Evolutionary conservation across 441 rosid genomes (phyloP), one percentile per base, ranked within the genome.

Genomic region (Euphorbia celastroides): DNA sequence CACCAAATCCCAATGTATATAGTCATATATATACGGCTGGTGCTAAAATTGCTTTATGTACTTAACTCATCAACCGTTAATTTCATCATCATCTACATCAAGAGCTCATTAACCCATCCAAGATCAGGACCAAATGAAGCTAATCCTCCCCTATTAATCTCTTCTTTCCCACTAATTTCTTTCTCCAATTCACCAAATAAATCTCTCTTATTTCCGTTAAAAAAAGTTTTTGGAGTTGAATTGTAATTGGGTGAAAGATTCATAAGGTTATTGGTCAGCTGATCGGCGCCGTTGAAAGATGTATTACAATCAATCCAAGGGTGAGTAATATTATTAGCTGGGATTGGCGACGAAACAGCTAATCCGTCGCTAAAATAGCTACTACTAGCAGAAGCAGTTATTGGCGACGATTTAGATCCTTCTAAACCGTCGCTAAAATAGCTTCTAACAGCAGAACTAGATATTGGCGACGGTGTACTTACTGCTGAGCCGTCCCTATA

Each of bases 41-140:
- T 72, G 74, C 72, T 38, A 22, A 28, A 60, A 4, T 23, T 32
- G 23, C 30, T 58, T 66, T 71, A 76, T 75, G 9, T 70, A 65
- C 72, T 67, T 42, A 46, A 46, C n/a, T 4, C 59, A 19, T 51
- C 65, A 46, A 25, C 31, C 32, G 22, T 61, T 68, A 23, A 32
- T 54, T 1, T 55, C 54, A 26, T 8, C 28, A 25, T 25, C 57
- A n/a, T 42, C 30, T 79, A 90, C 83, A 80, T 89, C 72, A 92
- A 66, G 23, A 92, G 89, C 48, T 92, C 97, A 75, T 86, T 89
- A 48, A 92, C 96, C 97, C 97, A 92, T 41, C 91, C 96, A 8
- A 92, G 78, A 80, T 92, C 96, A 42, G 91, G 91, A 64, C 83
- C 87, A 31, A 75, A 71, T 65, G 67, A 55, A 63, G 66, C 64